Conservation (phyloP, 306 rosid species). For the Luffa aegyptiaca region DNA sequence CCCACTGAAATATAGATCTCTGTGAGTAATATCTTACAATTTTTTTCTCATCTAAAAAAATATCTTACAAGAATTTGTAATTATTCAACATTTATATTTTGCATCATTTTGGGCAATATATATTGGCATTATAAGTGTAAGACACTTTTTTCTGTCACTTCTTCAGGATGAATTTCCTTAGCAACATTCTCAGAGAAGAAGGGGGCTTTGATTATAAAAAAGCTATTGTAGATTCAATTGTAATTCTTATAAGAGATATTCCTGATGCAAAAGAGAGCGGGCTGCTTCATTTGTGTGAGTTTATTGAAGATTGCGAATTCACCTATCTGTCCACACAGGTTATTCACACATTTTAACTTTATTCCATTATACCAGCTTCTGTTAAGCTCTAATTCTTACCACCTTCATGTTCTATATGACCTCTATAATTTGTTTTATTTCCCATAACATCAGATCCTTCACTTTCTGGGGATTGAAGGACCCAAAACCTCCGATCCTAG, state of each 20-base stretch:
- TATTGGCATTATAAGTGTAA: neutral
- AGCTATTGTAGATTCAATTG: slow-evolving; percentile 96
- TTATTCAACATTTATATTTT: neutral
- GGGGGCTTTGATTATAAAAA: slow-evolving; percentile 98
- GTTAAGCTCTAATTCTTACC: neutral
- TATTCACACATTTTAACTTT: slow-evolving; percentile 13
- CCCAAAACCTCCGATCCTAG: slow-evolving; percentile 97
- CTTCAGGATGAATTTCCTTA: slow-evolving; percentile 88
- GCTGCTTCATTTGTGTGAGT: slow-evolving; percentile 96
- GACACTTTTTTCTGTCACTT: slow-evolving; percentile 6
- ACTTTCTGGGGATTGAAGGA: slow-evolving; percentile 94
- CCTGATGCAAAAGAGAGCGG: slow-evolving; percentile 97
- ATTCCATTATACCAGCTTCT: slow-evolving; percentile 8
- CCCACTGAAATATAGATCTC: slow-evolving; percentile 85
- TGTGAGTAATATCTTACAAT: slow-evolving; percentile 48
- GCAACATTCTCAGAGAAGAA: slow-evolving; percentile 98
- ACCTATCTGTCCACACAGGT: slow-evolving; percentile 99
- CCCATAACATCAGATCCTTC: slow-evolving; percentile 55
- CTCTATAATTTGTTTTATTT: slow-evolving; percentile 7
- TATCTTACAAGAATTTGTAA: slow-evolving; percentile 3
- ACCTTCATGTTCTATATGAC: neutral
- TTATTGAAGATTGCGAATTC: slow-evolving; percentile 97
- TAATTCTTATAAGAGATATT: slow-evolving; percentile 88
- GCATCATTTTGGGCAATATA: neutral
- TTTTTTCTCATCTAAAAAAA: neutral